These are phyloP conservation scores for Tricholoma sp. DNA, from an alignment of 768 basidiomycete genomes.

Conservation along the genomic window DNA sequence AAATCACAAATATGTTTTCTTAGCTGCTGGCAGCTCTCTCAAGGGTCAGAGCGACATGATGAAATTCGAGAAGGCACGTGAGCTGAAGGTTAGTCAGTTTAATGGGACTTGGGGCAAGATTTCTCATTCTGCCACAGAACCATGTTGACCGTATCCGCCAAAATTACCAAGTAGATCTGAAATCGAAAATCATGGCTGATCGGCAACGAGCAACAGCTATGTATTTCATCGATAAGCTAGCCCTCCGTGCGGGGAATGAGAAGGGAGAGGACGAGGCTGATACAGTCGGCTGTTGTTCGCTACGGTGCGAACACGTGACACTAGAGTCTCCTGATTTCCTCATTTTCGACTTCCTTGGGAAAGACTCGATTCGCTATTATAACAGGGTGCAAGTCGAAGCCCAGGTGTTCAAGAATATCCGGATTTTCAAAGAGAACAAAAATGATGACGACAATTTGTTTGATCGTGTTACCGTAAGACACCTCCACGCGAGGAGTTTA, in stretches of 20 bases:
- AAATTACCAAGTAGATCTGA: constrained; percentile 83
- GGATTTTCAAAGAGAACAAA: constrained; percentile 95
- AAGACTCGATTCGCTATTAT: constrained; percentile 98
- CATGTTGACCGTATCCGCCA: constrained; percentile 88
- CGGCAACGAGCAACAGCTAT: constrained; percentile 98
- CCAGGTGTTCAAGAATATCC: constrained; percentile 97
- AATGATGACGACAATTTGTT: constrained; percentile 84
- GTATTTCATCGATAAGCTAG: constrained; percentile 97
- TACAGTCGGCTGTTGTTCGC: constrained; percentile 97
- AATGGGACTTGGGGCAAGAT: background rate
- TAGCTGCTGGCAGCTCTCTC: constrained; percentile 94
- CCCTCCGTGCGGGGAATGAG: constrained; percentile 98
- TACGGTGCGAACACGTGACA: constrained; percentile 96
- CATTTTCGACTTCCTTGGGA: constrained; percentile 96
- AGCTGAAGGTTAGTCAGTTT: constrained; percentile 69
- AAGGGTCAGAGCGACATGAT: constrained; percentile 98
- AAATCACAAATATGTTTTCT: constrained; percentile 95
- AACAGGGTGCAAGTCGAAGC: constrained; percentile 85
- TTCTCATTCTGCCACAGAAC: constrained; percentile 43
- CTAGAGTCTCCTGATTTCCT: constrained; percentile 83
- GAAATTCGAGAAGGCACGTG: constrained; percentile 97
- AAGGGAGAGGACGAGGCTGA: constrained; percentile 99
- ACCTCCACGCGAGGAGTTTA: constrained; percentile 4
- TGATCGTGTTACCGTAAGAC: constrained; percentile 86
- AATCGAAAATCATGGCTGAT: constrained; percentile 88